These are phyloP conservation scores for Serendipita sp. DNA, from an alignment of 768 basidiomycete genomes.

Conservation along the genomic window DNA sequence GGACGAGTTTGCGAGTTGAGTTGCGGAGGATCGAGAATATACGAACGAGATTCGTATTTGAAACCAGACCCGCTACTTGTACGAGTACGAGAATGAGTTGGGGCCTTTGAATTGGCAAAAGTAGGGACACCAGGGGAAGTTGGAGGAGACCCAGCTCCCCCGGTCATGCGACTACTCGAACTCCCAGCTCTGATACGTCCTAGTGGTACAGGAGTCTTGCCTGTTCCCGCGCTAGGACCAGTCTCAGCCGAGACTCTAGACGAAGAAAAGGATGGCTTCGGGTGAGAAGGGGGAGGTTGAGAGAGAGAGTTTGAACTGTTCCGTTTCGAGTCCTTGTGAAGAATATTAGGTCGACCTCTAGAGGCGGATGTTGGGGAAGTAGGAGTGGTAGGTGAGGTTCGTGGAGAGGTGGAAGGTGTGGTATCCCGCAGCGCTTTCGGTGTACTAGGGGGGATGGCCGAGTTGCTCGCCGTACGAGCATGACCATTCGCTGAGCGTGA, in stretches of 20 bases:
- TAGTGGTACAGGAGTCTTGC: not conserved
- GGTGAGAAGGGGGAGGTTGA: not conserved
- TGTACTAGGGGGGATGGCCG: not conserved
- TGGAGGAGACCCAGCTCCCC: not conserved
- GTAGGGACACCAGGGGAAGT: not conserved
- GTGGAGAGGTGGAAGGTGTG: not conserved
- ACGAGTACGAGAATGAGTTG: not conserved
- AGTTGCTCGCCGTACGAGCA: not conserved
- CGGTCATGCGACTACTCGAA: not conserved
- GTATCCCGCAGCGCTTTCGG: not conserved
- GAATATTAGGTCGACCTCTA: not conserved
- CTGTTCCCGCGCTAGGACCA: not conserved
- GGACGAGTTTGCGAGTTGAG: not conserved
- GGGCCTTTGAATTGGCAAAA: not conserved
- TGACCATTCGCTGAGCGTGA: not conserved
- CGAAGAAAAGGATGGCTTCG: not conserved
- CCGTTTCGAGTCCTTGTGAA: not conserved
- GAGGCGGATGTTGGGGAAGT: not conserved
- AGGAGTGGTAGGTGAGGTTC: not conserved
- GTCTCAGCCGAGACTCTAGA: not conserved
- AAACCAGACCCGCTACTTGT: not conserved
- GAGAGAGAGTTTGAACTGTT: not conserved
- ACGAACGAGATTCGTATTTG: not conserved
- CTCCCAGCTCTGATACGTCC: not conserved
- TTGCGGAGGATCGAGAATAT: not conserved